A percentile compares a stretch with the other conserved stretches of the same genome.
Conservation (phyloP, 2,329 filamentous ascomycete species). For the Aulographum hederae region DNA sequence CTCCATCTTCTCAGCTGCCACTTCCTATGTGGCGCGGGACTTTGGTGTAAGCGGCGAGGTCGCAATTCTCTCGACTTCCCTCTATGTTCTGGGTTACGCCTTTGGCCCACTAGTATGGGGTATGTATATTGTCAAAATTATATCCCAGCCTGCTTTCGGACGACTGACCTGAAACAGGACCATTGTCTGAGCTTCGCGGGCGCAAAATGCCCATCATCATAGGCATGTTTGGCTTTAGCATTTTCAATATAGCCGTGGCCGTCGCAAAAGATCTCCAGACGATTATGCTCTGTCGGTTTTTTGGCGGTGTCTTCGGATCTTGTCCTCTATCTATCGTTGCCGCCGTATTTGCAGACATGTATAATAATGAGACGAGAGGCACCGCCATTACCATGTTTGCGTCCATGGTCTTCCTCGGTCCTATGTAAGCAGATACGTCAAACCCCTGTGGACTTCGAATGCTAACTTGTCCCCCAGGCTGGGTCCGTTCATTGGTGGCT, state of each 20-base stretch:
- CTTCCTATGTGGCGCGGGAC: slow-evolving; percentile 18
- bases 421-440: too few species aligned
- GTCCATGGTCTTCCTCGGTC: slow-evolving; percentile 48
- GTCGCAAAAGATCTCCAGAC: slow-evolving; percentile 39
- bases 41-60: slow-evolving; percentile 21
- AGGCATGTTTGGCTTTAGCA: slow-evolving; percentile 35
- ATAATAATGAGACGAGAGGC: slow-evolving; percentile 33
- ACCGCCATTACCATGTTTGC: slow-evolving; percentile 47
- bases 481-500: slow-evolving; percentile 20
- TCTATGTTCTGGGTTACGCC: slow-evolving; percentile 22
- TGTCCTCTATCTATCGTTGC: slow-evolving; percentile 44
- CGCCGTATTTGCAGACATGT: slow-evolving; percentile 45
- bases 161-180: slow-evolving; percentile 20
- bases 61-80: slow-evolving; percentile 20
- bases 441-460: slow-evolving; percentile 3
- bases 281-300: slow-evolving; percentile 47
- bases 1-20: slow-evolving; percentile 20
- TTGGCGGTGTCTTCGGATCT: slow-evolving; percentile 43
- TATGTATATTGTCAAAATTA: too few species aligned
- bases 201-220: slow-evolving; percentile 44
- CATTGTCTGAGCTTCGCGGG: slow-evolving; percentile 7
- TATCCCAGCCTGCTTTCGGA: neutral
- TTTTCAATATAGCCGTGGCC: slow-evolving; percentile 42
- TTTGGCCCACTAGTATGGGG: slow-evolving; percentile 20
- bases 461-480: too few species aligned